A percentile compares a stretch with the other conserved stretches of the same genome.
phyloP scores from a whole-genome alignment of 1,139 yeast species.

The Yamadazyma dushanensis region DNA sequence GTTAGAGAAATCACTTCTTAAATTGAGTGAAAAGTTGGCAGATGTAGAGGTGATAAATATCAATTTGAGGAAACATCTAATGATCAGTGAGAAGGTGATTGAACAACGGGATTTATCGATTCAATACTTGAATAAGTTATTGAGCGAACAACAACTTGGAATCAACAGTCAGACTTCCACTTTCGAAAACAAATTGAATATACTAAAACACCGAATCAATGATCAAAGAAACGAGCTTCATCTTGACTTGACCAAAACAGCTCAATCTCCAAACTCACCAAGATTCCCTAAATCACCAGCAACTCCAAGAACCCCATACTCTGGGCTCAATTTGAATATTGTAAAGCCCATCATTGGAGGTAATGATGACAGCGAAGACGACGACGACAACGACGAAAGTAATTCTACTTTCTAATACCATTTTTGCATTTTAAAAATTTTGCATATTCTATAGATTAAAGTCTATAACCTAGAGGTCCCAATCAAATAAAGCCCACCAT shows the following conservation, averaged over 20 bases:
- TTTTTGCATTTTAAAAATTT: not conserved
- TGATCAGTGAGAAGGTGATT: conserved; percentile 57
- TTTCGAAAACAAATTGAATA: conserved; percentile 50
- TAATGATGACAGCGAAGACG: conserved; percentile 15
- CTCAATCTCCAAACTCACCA: conserved; percentile 4
- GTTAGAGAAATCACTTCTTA: conserved; percentile 40
- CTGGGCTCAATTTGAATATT: conserved; percentile 56
- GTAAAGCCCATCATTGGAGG: conserved; percentile 72
- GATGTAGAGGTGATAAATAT: conserved; percentile 42
- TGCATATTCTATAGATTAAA: not conserved
- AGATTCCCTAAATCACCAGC: conserved; percentile 10
- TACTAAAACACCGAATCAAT: conserved; percentile 11
- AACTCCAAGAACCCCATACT: conserved; percentile 29
- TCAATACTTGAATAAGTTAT: conserved; percentile 49
- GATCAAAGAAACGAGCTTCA: conserved; percentile 10
- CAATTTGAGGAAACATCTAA: conserved; percentile 45
- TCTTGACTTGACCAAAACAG: not conserved
- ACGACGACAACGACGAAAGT: conserved; percentile 6
- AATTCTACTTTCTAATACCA: conserved; percentile 2
- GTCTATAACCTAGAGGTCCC: conserved; percentile 14
- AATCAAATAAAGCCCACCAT: conserved; percentile 55
- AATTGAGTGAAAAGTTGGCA: conserved; percentile 36
- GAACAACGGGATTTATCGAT: conserved; percentile 63
- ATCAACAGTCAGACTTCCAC: conserved; percentile 52
- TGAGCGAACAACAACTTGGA: conserved; percentile 52